Evolutionary conservation across 176 grass and related monocot species (phyloP).

Genomic region (Juncus effusus): DNA sequence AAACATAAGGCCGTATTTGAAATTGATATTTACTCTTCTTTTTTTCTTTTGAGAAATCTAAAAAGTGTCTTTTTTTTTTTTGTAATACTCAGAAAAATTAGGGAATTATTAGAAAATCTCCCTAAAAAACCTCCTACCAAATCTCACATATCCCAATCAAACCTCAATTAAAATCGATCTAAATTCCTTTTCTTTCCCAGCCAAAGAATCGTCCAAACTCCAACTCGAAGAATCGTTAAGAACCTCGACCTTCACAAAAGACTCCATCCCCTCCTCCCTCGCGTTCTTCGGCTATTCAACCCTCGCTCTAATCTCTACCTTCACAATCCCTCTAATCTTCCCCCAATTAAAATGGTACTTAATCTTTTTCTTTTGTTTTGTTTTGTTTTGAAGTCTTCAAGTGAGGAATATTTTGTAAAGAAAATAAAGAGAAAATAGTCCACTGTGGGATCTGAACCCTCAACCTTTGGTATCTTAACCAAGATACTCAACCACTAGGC

Average conservation of each 20-base stretch:
- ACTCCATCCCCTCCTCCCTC: conserved; percentile 72
- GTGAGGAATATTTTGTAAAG: no score
- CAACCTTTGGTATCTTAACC: no score
- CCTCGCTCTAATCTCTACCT: conserved; percentile 65
- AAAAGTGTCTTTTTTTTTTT: no score
- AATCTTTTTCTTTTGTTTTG: conserved; percentile 46
- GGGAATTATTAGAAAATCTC: neutral
- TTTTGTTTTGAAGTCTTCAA: no score
- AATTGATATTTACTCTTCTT: neutral
- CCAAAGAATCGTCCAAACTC: conserved; percentile 39
- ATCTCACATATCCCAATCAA: conserved; percentile 20
- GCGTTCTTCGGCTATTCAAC: conserved; percentile 56
- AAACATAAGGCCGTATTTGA: neutral
- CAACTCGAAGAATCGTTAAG: conserved; percentile 46
- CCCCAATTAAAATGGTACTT: conserved; percentile 86
- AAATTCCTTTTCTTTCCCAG: conserved; percentile 33
- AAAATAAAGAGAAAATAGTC: no score
- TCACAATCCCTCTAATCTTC: conserved; percentile 65
- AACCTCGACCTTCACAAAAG: conserved; percentile 55
- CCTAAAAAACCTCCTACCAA: conserved; percentile 3
- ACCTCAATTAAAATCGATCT: no score
- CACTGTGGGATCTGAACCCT: no score
- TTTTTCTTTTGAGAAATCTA: neutral
- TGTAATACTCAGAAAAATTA: neutral
- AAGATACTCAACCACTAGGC: no score